Conservation (phyloP, 345 rosid genomes). For the Moringa oleifera region DNA sequence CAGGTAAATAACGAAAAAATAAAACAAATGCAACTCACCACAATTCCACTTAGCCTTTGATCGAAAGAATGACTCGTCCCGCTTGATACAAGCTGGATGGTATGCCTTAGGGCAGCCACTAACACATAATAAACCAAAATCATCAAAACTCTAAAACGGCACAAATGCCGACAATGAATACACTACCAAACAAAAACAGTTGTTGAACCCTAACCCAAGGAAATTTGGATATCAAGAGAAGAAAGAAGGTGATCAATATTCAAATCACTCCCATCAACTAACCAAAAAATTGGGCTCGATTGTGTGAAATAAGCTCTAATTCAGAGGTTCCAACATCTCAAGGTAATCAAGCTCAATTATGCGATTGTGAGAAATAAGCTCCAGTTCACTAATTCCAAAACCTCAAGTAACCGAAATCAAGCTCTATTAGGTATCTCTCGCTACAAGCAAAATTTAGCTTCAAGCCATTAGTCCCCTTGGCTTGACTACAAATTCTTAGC, state of each 20-base stretch:
- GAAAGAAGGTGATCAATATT: not conserved
- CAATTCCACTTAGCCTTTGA: conserved; percentile 93
- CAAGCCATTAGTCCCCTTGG: not conserved
- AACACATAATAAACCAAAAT: conserved; percentile 15
- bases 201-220: not conserved
- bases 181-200: conserved; percentile 1
- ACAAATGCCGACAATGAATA: not conserved
- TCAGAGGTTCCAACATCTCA: not conserved
- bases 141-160: conserved; percentile 12
- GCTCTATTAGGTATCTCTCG: not conserved
- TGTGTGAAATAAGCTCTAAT: not conserved
- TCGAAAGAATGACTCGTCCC: conserved; percentile 81
- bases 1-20: conserved; percentile 1
- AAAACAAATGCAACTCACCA: conserved; percentile 54
- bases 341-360: conserved; percentile 7
- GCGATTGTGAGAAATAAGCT: not conserved
- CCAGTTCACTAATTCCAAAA: too few species aligned
- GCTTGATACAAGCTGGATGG: conserved; percentile 89
- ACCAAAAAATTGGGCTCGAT: not conserved
- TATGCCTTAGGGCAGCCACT: conserved; percentile 99
- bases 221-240: not conserved
- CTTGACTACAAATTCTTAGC: conserved; percentile 5
- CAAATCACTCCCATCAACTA: not conserved
- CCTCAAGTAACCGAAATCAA: too few species aligned
- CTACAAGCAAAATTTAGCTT: not conserved